Evolutionary conservation across 208 protist species (phyloP).

Genomic region (Zelonia costaricensis): DNA sequence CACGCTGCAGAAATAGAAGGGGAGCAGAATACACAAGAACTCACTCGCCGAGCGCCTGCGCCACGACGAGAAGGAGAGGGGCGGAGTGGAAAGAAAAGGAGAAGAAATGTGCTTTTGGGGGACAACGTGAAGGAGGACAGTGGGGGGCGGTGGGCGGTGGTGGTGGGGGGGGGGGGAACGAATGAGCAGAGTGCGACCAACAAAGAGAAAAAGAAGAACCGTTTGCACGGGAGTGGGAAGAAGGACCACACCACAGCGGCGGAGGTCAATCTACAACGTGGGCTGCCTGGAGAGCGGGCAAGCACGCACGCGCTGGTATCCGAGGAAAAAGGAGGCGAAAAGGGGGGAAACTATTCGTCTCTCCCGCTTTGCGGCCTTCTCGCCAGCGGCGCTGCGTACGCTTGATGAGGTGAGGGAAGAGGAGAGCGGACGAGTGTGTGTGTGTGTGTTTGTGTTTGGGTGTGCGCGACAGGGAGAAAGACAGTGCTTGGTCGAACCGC

Average conservation of each 20-base stretch:
- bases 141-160: background rate
- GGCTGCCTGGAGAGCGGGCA: background rate
- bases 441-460: background rate
- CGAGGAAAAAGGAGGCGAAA: background rate
- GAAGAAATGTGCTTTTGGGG: too few relatives aligned
- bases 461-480: background rate
- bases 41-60: too few relatives aligned
- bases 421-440: slow-evolving; percentile 1
- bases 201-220: background rate
- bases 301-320: background rate
- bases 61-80: too few relatives aligned
- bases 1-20: too few relatives aligned
- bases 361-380: background rate
- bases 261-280: background rate
- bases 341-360: background rate
- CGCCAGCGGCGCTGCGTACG: background rate
- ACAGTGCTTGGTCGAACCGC: too few relatives aligned
- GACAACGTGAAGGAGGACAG: background rate
- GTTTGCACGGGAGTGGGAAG: background rate
- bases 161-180: too few relatives aligned
- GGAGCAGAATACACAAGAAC: too few relatives aligned
- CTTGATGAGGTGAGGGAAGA: background rate
- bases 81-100: too few relatives aligned
- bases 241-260: background rate
- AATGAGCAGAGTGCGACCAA: too few relatives aligned